Conservation (phyloP, 2,329 filamentous ascomycete genomes). For the Pseudocercospora eumusae region DNA sequence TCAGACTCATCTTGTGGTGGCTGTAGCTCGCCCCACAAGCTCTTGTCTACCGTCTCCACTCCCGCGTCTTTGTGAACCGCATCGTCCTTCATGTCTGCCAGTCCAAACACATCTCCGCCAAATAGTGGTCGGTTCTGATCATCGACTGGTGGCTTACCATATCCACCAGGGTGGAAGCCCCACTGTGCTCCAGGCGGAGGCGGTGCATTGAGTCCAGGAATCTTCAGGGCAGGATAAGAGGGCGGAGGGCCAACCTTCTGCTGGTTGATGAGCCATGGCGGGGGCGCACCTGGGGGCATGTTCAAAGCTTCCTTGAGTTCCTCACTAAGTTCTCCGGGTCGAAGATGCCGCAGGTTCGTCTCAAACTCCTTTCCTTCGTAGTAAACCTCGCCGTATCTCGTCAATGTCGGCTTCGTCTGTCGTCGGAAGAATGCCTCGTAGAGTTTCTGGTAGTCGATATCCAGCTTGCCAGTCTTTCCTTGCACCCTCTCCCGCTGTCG, state of each 20-base stretch:
- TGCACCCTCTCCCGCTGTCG: conserved; percentile 93
- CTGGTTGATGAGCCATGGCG: conserved; percentile 96
- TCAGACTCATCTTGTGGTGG: conserved; percentile 64
- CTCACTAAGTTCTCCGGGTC: conserved; percentile 86
- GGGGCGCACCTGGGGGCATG: conserved; percentile 88
- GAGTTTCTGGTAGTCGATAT: conserved; percentile 97
- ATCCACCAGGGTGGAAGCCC: conserved; percentile 94
- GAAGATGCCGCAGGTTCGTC: conserved; percentile 86
- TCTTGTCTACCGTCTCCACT: conserved; percentile 81
- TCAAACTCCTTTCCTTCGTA: conserved; percentile 99
- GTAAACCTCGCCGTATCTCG: conserved; percentile 96
- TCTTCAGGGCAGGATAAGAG: conserved; percentile 92
- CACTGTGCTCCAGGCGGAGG: conserved; percentile 85
- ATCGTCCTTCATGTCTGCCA: conserved; percentile 53
- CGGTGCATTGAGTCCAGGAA: conserved; percentile 90
- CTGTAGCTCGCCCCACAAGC: conserved; percentile 89
- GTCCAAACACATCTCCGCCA: conserved; percentile 91
- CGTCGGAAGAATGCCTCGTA: conserved; percentile 99
- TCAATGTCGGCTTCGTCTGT: conserved; percentile 92
- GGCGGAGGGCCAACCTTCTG: conserved; percentile 91
- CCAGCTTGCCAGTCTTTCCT: conserved; percentile 93
- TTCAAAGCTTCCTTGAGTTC: conserved; percentile 88
- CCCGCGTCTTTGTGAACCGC: conserved; percentile 60
- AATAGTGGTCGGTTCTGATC: conserved; percentile 90
- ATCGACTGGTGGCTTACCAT: conserved; percentile 92